Base-by-base conservation (phyloP, 169 alveolate species). In the Eimeria sp. region DNA sequence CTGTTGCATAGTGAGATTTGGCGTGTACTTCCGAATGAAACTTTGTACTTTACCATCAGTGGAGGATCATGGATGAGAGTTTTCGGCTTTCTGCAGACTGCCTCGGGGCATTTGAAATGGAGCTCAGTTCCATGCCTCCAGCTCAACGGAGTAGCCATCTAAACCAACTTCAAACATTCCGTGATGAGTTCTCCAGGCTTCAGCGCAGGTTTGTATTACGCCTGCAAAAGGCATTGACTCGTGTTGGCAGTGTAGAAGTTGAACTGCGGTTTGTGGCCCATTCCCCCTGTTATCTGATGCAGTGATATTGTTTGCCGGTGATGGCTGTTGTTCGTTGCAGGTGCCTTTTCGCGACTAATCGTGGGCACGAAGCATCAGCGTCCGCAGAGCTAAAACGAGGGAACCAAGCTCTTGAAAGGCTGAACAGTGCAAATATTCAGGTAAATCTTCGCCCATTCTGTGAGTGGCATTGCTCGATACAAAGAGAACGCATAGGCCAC, bases 41-140 rank as follows among this genome's bases (percentile, higher is more conserved):
- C 40, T 34, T 34, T 34, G 40, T 34, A 34, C 40, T 34, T 34
- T 2, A 34, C 25, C 51, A 27, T 16, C 10, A 16, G 40, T 54
- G 20, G 51, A 2, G 51, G 27, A 13, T 40, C 83, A 16, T 51
- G 1, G 57, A 18, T 40, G 27, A 51, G 54, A 16, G 13, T 80
- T 34, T 47, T 16, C 47, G 58, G 13, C 18, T 51, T 18, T 40
- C 4, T 63, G 30, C 93, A 87, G 93, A 87, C 80, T 87, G 93
- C 67, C 93, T 87, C 25, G 93, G 83, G 27, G 93, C 93, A 43
- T 57, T 87, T 43, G 93, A 87, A 87, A 87, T 87, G 93, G 93
- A 87, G n/a, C 54, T 87, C 65, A 80, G 93, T n/a, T 87, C 93
- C 51, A 87, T 87, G 93, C 54, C 93, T 3, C 83, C 80, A 87